Evolutionary conservation across 2,329 filamentous ascomycete species (phyloP).

Genomic region (Incumbomyces lentus): DNA sequence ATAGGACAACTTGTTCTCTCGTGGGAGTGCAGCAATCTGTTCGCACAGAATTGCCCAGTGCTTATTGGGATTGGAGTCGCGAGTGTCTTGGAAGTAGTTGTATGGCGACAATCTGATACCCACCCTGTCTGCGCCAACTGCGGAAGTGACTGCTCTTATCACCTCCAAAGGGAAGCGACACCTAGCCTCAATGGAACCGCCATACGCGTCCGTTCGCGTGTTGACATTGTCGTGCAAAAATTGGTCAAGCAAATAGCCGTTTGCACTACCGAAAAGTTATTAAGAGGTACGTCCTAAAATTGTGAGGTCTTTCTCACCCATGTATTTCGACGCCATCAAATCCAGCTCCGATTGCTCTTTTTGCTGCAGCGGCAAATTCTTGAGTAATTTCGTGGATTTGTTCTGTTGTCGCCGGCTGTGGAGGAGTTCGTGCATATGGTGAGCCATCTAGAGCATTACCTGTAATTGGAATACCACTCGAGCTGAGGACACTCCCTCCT

Average conservation of each 20-base stretch:
- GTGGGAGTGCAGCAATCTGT: constrained; percentile 36
- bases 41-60: constrained; percentile 52
- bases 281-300: no score
- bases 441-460: neutral
- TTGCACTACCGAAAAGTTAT: constrained; percentile 22
- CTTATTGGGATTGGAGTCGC: constrained; percentile 50
- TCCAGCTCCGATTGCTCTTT: constrained; percentile 44
- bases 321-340: constrained; percentile 46
- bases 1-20: constrained; percentile 43
- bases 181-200: constrained; percentile 41
- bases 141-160: constrained; percentile 32
- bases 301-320: constrained; percentile 15
- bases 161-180: constrained; percentile 46
- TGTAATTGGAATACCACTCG: constrained; percentile 27
- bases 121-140: constrained; percentile 33
- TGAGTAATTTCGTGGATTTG: constrained; percentile 34
- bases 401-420: constrained; percentile 25
- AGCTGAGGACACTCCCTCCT: constrained; percentile 30
- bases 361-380: constrained; percentile 38
- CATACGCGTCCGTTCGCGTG: constrained; percentile 39
- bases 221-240: constrained; percentile 39
- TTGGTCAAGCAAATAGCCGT: constrained; percentile 44
- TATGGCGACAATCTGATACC: constrained; percentile 41
- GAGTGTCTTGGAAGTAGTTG: constrained; percentile 37
- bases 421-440: constrained; percentile 13